Evolutionary conservation across 1,284 basidiomycete species (phyloP).

Genomic region (Leccinum pallidistipes): DNA sequence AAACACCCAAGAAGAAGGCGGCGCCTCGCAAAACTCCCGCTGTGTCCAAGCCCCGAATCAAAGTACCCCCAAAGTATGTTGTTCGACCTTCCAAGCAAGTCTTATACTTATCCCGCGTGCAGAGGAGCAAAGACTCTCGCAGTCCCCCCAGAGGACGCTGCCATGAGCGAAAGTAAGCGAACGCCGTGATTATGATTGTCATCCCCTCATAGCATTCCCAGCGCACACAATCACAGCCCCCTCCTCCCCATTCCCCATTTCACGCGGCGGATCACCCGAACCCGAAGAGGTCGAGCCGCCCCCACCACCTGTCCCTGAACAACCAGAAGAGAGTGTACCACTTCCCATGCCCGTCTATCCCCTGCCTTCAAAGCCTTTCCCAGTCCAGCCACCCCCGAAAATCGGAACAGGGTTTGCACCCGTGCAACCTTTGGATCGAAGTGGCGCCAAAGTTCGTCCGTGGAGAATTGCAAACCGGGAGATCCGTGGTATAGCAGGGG

Average conservation of each 20-base stretch:
- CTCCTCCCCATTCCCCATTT: slow-evolving; percentile 44
- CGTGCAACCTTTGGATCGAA: slow-evolving; percentile 61
- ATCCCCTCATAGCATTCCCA: slow-evolving; percentile 16
- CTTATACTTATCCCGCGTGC: neutral
- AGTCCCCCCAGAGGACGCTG: slow-evolving; percentile 32
- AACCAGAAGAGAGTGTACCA: slow-evolving; percentile 55
- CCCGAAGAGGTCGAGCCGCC: slow-evolving; percentile 29
- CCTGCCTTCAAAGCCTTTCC: slow-evolving; percentile 74
- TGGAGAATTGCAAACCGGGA: slow-evolving; percentile 74
- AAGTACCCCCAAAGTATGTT: slow-evolving; percentile 42
- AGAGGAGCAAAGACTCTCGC: slow-evolving; percentile 24
- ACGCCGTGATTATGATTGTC: neutral
- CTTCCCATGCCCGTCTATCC: slow-evolving; percentile 72
- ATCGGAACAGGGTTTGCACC: slow-evolving; percentile 71
- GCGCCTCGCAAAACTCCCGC: slow-evolving; percentile 38
- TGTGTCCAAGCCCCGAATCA: slow-evolving; percentile 38
- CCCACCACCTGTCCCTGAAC: slow-evolving; percentile 41
- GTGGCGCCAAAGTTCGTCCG: slow-evolving; percentile 55
- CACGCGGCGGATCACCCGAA: slow-evolving; percentile 27
- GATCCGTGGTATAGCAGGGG: slow-evolving; percentile 75
- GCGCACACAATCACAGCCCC: slow-evolving; percentile 45
- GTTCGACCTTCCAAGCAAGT: neutral
- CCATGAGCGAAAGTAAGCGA: slow-evolving; percentile 46
- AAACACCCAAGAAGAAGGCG: slow-evolving; percentile 41
- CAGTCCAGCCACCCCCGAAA: slow-evolving; percentile 73